Conservation (phyloP, 2,329 filamentous ascomycete genomes). For the Lachnellula cervina region DNA sequence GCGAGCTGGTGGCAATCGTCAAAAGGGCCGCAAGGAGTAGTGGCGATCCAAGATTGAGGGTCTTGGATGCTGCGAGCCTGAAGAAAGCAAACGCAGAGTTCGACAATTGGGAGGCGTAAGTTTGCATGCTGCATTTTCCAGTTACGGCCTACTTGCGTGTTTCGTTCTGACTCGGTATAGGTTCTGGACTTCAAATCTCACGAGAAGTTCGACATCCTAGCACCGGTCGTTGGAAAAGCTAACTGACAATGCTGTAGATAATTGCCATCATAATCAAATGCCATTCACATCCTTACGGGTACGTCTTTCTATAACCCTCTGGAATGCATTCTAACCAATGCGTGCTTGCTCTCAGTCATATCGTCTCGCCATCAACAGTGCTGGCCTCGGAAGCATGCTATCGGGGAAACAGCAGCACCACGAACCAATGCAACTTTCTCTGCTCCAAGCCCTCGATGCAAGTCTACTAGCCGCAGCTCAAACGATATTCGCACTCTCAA, state of each 20-base stretch:
- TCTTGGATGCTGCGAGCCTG: slow-evolving; percentile 11
- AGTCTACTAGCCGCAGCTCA: neutral
- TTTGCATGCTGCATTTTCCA: neutral
- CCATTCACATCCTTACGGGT: slow-evolving; percentile 24
- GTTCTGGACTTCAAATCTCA: neutral
- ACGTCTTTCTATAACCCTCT: neutral
- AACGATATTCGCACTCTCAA: neutral
- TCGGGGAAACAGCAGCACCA: neutral
- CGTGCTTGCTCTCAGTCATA: slow-evolving; percentile 4
- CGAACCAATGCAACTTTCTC: neutral
- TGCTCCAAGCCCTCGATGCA: neutral
- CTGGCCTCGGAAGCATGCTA: slow-evolving; percentile 4
- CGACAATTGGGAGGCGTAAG: slow-evolving; percentile 22
- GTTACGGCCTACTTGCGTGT: neutral
- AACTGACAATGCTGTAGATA: slow-evolving; percentile 7
- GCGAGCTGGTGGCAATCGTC: slow-evolving; percentile 20
- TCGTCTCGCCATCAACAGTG: slow-evolving; percentile 11
- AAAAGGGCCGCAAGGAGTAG: slow-evolving; percentile 13
- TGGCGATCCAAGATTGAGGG: slow-evolving; percentile 20
- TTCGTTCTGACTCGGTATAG: neutral
- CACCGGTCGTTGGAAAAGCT: neutral
- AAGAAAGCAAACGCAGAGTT: slow-evolving; percentile 19
- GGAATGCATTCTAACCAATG: neutral
- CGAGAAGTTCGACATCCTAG: neutral
- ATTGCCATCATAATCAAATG: slow-evolving; percentile 22